Evolutionary conservation across 2,329 filamentous ascomycete species (phyloP), one percentile per base, ranked within the genome.

Genomic region (Epichloe sp.): DNA sequence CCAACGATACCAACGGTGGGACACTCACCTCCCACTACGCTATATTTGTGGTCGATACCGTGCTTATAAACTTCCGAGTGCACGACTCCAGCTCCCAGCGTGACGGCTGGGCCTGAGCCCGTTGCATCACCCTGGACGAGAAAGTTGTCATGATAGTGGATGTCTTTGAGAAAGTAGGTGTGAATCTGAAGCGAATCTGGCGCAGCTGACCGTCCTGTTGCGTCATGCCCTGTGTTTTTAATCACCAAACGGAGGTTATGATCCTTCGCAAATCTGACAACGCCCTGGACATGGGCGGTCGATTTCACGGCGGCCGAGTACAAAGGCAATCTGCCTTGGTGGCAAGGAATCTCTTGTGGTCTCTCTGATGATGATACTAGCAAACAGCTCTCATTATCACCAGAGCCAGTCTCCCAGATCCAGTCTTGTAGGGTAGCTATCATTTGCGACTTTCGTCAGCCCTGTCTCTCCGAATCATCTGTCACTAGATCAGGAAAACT

Each of bases 121-220:
- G 15, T 19, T 2, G 15, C 14, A 10, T 41, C 38, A 4, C 34
- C 41, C 10, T 7, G 21, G 12, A 19, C 3, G 11, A 45, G 7
- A 15, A 50, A 45, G 11, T 45, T 15, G 5, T 50, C 21, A 40
- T 45, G 42, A 5, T 37, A 15, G 42, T 41, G 7, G 36, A 50
- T 50, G 17, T 17, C 31, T 21, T 50, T 44, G 2, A 50, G 48
- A 34, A n/a, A 38, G 36, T 35, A n/a, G 15, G 48, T 50, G 14
- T 45, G 41, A 38, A 50, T 50, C 31, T 50, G 48, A 41, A 50
- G 38, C 11, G 48, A 50, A 40, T 40, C 2, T n/a, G 48, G 48
- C 4, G 48, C 31, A 19, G 19, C 31, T 12, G 48, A 50, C 14
- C 48, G 48, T 37, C 48, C 48, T 1, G 41, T 41, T 11, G 19